A percentile compares a stretch with the other conserved stretches of the same genome.
These are phyloP conservation scores for Solanum megistacrolobum DNA, from an alignment of 257 asterid genomes.

Conservation along the genomic window DNA sequence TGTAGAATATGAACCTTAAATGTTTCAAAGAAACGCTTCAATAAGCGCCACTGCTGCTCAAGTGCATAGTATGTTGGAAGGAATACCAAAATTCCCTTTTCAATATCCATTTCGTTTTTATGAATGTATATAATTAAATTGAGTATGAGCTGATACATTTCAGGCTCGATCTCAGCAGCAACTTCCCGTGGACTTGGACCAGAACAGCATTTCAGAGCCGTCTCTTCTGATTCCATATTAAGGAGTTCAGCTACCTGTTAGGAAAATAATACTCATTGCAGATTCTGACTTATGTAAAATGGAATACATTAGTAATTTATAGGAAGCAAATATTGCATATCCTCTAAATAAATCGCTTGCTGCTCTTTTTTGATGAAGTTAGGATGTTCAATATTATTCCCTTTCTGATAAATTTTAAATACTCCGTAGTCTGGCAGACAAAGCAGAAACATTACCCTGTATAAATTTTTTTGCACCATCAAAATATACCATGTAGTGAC, in stretches of 20 bases:
- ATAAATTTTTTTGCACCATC: background rate
- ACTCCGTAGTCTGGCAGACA: background rate
- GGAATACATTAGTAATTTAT: background rate
- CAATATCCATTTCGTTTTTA: constrained; percentile 82
- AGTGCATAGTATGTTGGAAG: constrained; percentile 84
- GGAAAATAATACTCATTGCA: constrained; percentile 3
- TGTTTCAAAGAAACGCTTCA: constrained; percentile 48
- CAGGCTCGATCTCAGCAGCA: constrained; percentile 44
- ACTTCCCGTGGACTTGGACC: constrained; percentile 64
- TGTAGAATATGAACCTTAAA: constrained; percentile 94
- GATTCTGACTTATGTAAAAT: background rate
- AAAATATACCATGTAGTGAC: background rate
- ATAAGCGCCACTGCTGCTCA: constrained; percentile 82
- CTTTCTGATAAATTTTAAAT: background rate
- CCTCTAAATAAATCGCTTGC: background rate
- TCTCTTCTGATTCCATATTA: constrained; percentile 41
- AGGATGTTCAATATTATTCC: background rate
- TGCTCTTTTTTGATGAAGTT: background rate
- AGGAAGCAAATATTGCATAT: background rate
- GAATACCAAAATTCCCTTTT: constrained; percentile 87
- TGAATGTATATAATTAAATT: constrained; percentile 73
- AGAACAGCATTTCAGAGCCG: constrained; percentile 57
- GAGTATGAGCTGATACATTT: constrained; percentile 75
- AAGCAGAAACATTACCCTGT: background rate
- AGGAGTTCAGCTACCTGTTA: constrained; percentile 61